Percentiles rank a stretch among this genome's conserved stretches.
Evolutionary conservation across 192 early-diverging fungal species (phyloP).

Genomic region (Entrophospora sp.): DNA sequence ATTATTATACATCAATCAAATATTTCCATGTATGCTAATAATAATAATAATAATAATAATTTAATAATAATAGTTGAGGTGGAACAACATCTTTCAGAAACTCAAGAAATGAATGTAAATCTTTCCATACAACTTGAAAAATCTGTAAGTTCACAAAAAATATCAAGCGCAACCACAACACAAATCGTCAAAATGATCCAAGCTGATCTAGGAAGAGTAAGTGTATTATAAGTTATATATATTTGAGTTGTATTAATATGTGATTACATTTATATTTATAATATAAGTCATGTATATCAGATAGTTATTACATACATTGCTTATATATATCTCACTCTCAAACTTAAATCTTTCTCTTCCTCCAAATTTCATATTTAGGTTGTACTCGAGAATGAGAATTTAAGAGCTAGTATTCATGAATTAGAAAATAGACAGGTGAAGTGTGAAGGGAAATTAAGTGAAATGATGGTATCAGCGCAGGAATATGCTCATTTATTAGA

Average conservation of each 20-base stretch:
- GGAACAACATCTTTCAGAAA: constrained; percentile 44
- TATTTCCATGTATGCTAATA: no score
- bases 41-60: no score
- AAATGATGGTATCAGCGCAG: constrained; percentile 46
- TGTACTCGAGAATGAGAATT: constrained; percentile 42
- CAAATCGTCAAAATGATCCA: constrained; percentile 51
- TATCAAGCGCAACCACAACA: constrained; percentile 46
- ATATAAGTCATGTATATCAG: no score
- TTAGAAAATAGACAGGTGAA: constrained; percentile 45
- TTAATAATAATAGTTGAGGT: constrained; percentile 34
- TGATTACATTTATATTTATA: no score
- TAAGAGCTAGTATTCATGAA: constrained; percentile 42
- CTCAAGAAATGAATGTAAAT: constrained; percentile 48
- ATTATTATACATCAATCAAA: no score
- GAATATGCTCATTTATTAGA: constrained; percentile 51
- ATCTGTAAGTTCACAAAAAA: constrained; percentile 44
- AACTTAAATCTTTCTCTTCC: no score
- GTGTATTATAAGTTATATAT: no score
- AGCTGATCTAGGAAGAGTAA: constrained; percentile 44
- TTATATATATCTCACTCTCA: no score
- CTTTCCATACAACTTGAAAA: constrained; percentile 43
- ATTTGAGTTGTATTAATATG: no score
- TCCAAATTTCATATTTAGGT: constrained; percentile 22
- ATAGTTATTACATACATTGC: no score
- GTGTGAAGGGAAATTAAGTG: constrained; percentile 42